Base-by-base conservation (phyloP, 192 early-diverging fungal genomes). In the Linnemannia hyalina region DNA sequence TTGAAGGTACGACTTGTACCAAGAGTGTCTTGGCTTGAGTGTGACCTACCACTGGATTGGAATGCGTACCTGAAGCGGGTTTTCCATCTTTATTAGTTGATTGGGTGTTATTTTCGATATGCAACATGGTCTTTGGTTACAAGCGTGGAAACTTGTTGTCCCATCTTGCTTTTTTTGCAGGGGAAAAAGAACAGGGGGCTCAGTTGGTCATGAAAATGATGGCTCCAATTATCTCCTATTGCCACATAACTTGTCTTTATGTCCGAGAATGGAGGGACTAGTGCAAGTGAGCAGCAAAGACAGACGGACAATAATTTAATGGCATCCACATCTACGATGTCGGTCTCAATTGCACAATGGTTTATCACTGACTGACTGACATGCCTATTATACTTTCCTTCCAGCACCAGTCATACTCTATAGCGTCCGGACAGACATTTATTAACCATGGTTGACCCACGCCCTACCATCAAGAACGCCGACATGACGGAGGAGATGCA, bases 401-500 rank as follows among this genome's bases (percentile, higher is more conserved):
- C 44, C 42, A 29, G 22, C 73, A 26, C 23, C 38, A 74, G 11
- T 49, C 32, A 29, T 16, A 32, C 68, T 16, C 6, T 6, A 46
- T 36, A 54, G 8, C 49, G 4, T 18, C 32, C 26, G 16, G 38
- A 65, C 26, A 46, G 38, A 35, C 22, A 41, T 40, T 44, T 35
- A 57, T 18, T 46, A 20, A 89, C 63, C 47, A 95, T 96, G 94
- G 89, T 93, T 74, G 97, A 99, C 76, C 89, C 92, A 74, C 98
- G 97, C 83, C 94, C 95, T 76, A 93, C 95, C 71, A 95, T 99
- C 92, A 98, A 98, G 93, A 99, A 97, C 86, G 97, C 95, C 68
- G 98, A 99, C 93, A 99, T 99, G 98, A 89, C 89, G 80, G 97
- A 99, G 86, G 96, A 96, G 87, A 98, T 98, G 96, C 97, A 98